phyloP scores from a whole-genome alignment of 768 basidiomycete genomes.

The Russula sp. region DNA sequence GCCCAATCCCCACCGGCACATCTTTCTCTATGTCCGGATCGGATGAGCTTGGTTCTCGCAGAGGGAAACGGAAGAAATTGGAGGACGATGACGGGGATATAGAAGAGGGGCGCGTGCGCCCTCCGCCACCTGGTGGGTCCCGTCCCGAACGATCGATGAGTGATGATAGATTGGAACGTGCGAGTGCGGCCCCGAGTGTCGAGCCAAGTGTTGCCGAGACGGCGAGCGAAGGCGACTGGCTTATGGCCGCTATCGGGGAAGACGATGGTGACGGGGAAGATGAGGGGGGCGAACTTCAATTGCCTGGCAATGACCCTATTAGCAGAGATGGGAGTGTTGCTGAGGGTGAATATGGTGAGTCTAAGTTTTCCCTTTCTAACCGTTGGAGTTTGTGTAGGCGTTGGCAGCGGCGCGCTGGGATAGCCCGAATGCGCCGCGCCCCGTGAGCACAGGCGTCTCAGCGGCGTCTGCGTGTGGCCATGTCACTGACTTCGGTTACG shows the following conservation, averaged over 20 bases:
- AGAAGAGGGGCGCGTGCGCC: constrained; percentile 64
- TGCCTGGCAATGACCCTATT: constrained; percentile 11
- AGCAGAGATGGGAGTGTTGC: constrained; percentile 11
- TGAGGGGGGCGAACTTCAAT: constrained; percentile 26
- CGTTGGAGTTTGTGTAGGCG: constrained; percentile 29
- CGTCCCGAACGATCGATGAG: constrained; percentile 37
- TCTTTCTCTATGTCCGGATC: constrained; percentile 37
- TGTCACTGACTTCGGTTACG: constrained; percentile 59
- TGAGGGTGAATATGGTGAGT: constrained; percentile 31
- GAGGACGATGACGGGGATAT: constrained; percentile 82
- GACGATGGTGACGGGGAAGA: constrained; percentile 50
- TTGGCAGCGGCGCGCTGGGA: constrained; percentile 29
- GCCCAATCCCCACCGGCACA: constrained; percentile 61
- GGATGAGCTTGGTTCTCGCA: constrained; percentile 50
- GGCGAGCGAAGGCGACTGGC: constrained; percentile 75
- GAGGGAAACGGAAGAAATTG: constrained; percentile 84
- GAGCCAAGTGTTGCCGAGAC: constrained; percentile 61
- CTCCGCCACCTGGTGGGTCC: constrained; percentile 48
- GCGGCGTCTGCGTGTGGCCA: constrained; percentile 35
- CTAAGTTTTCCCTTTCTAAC: constrained; percentile 19
- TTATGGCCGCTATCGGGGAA: constrained; percentile 82
- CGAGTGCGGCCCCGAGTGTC: constrained; percentile 64
- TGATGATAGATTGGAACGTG: constrained; percentile 51
- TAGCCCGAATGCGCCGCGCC: constrained; percentile 23
- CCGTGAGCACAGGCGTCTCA: constrained; percentile 21